Conservation (phyloP, 305 asterid genomes). For the Fraxinus angustifolia region DNA sequence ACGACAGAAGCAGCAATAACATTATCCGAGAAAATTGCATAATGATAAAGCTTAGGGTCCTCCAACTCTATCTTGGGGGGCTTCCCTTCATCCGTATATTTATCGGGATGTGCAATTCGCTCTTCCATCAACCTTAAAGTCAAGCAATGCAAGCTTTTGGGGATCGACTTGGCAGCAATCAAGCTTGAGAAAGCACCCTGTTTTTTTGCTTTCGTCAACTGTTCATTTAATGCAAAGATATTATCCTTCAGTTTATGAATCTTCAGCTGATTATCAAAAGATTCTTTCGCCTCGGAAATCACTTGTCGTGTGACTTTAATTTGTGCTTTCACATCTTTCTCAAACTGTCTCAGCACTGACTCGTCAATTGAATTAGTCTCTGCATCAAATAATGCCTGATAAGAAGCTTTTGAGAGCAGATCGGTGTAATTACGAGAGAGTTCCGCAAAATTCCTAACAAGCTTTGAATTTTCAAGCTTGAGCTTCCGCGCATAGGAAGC, state of each 20-base stretch:
- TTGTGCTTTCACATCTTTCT: conserved; percentile 36
- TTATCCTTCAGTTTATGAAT: conserved; percentile 39
- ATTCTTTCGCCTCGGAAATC: conserved; percentile 35
- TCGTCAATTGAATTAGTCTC: conserved; percentile 30
- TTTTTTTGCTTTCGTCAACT: conserved; percentile 31
- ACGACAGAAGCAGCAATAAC: conserved; percentile 40
- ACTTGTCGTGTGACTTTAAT: conserved; percentile 33
- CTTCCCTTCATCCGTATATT: conserved; percentile 33
- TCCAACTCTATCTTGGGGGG: conserved; percentile 27
- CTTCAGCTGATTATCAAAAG: conserved; percentile 39
- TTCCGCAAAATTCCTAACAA: conserved; percentile 31
- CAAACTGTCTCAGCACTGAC: conserved; percentile 30
- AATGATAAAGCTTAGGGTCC: conserved; percentile 34
- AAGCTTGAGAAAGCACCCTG: conserved; percentile 39
- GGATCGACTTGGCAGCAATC: conserved; percentile 40
- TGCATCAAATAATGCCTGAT: conserved; percentile 17
- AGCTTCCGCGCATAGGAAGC: conserved; percentile 38
- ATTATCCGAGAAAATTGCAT: conserved; percentile 37
- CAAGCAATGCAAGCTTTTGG: conserved; percentile 37
- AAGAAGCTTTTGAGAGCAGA: conserved; percentile 28
- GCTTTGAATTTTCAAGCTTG: conserved; percentile 37
- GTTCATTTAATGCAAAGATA: conserved; percentile 37
- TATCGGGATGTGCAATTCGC: conserved; percentile 33
- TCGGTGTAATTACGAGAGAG: conserved; percentile 29
- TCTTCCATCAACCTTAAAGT: conserved; percentile 37